Evolutionary conservation across 1,139 yeast genomes (phyloP), one percentile per base, ranked within the genome.

Genomic region (Blastobotrys illinoisensis): DNA sequence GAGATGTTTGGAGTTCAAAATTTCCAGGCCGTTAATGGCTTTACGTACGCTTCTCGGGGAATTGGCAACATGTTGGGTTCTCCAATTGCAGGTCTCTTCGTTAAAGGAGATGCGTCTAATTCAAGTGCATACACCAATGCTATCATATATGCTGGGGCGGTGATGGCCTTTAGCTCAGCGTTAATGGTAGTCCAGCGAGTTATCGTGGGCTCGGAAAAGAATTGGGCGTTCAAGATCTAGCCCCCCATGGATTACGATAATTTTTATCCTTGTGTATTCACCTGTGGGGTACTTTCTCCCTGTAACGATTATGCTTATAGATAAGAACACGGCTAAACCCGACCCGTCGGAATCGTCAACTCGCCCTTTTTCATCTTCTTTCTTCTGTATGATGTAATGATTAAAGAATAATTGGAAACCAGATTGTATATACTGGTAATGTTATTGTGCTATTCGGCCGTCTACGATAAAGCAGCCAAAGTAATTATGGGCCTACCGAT

Each of bases 1-100:
- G 78, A 75, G 51, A 49, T 75, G 9, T 75, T 74, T 63, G 79
- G 79, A 6, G 57, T 57, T 18, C 63, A 61, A 50, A 57, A 61
- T 47, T 62, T 58, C 54, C 55, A 57, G 44, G 57, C 64, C 5
- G 54, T 61, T 13, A 54, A 58, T 14, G 64, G 65, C 13, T 52
- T 62, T 48, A 53, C 62, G 62, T 62, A 62, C 48, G 54, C 62
- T 24, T 48, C 49, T 32, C 48, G 64, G 40, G 65, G 65, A 2
- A 40, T 60, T n/a, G 65, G 64, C 5, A 62, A 56, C 46, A 48
- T 62, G 32, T 52, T 62, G 44, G 65, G 65, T n/a, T 57, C 64
- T 1, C 65, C 65, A 9, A 59, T 60, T 49, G 65, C 65, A 3
- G 65, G 64, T n/a, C 48, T 60, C 44, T 58, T 62, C 28, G 61